Evolutionary conservation across 2,329 filamentous ascomycete genomes (phyloP).

Genomic region (Tolypocladium tropicale): DNA sequence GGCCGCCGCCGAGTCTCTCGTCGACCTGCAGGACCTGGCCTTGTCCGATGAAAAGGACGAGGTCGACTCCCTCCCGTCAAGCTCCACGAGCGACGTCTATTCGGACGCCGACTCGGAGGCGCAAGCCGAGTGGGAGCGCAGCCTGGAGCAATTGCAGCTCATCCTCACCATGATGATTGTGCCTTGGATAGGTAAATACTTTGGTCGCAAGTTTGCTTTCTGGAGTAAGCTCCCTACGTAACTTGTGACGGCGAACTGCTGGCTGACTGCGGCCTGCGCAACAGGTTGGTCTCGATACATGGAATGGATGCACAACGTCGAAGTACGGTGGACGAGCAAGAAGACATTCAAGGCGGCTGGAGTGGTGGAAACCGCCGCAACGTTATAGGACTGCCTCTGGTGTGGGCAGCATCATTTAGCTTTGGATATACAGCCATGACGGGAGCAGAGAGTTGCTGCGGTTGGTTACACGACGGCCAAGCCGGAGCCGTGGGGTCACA

Average conservation of each 20-base stretch:
- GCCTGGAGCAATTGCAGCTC: slow-evolving; percentile 85
- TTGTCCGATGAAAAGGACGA: slow-evolving; percentile 44
- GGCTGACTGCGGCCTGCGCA: neutral
- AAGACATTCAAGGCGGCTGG: slow-evolving; percentile 53
- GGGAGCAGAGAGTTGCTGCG: neutral
- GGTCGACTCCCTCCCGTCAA: slow-evolving; percentile 54
- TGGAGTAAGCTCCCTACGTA: slow-evolving; percentile 59
- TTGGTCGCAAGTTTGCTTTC: slow-evolving; percentile 89
- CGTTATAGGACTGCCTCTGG: slow-evolving; percentile 27
- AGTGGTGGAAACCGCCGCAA: slow-evolving; percentile 48
- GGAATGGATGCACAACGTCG: slow-evolving; percentile 82
- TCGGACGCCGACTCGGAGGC: slow-evolving; percentile 67
- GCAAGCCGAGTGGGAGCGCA: slow-evolving; percentile 90
- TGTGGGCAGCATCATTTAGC: neutral
- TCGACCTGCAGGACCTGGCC: slow-evolving; percentile 38
- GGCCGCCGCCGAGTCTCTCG: slow-evolving; percentile 33
- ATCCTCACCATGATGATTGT: slow-evolving; percentile 90
- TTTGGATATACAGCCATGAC: neutral
- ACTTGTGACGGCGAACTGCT: neutral
- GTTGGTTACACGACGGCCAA: neutral
- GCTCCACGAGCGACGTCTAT: slow-evolving; percentile 45
- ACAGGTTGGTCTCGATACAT: slow-evolving; percentile 87
- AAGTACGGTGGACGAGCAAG: slow-evolving; percentile 57
- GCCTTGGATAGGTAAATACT: slow-evolving; percentile 88
- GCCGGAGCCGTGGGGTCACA: neutral